Evolutionary conservation across 2,329 filamentous ascomycete genomes (phyloP).

Genomic region (Sporothrix inflata): DNA sequence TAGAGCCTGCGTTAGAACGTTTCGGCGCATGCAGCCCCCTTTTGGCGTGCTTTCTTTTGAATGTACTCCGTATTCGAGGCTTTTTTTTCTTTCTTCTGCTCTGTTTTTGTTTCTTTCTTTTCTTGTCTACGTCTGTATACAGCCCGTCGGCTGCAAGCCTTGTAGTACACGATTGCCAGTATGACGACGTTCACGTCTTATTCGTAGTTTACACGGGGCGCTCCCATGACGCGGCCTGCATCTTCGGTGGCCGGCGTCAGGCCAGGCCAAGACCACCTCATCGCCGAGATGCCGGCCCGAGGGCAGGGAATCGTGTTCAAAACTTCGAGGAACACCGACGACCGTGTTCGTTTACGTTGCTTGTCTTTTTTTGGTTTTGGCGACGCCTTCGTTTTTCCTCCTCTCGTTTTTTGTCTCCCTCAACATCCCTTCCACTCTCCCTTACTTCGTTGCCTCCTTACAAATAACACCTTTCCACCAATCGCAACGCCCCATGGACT

Average conservation of each 20-base stretch:
- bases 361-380: background rate
- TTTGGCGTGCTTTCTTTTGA: background rate
- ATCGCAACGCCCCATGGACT: slow-evolving; percentile 15
- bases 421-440: slow-evolving; percentile 4
- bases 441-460: background rate
- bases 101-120: background rate
- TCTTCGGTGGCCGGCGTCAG: background rate
- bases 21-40: slow-evolving; percentile 7
- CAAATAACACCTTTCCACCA: background rate
- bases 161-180: background rate
- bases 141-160: background rate
- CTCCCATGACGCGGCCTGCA: slow-evolving; percentile 23
- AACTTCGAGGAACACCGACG: background rate
- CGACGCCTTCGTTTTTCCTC: background rate
- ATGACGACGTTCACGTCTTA: background rate
- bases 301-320: background rate
- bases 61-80: background rate
- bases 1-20: slow-evolving; percentile 13
- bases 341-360: background rate
- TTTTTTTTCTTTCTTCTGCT: background rate
- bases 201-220: background rate
- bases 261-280: background rate
- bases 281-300: background rate
- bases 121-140: background rate
- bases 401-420: background rate